Evolutionary conservation across 2,329 filamentous ascomycete genomes (phyloP).

Genomic region (Tolypocladium amazonense): DNA sequence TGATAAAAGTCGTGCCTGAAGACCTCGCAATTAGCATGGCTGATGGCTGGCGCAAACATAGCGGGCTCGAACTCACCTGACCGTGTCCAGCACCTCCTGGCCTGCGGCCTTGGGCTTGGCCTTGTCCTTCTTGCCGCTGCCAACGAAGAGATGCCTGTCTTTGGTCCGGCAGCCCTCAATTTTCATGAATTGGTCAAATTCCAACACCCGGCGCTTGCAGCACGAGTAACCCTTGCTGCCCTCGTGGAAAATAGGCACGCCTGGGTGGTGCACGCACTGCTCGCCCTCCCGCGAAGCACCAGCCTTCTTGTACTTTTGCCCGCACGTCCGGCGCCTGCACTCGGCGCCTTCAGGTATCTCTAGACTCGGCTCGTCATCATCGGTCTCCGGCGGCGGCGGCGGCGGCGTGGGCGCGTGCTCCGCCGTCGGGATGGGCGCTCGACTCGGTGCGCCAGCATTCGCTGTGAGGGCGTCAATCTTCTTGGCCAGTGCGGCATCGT

Average conservation of each 20-base stretch:
- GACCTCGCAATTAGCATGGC: not conserved
- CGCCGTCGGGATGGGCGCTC: constrained; percentile 26
- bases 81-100: constrained; percentile 69
- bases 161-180: constrained; percentile 86
- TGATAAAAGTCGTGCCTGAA: constrained; percentile 80
- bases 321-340: constrained; percentile 73
- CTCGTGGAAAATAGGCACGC: constrained; percentile 89
- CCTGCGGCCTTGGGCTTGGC: constrained; percentile 26
- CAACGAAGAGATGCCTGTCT: constrained; percentile 73
- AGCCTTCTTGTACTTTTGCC: constrained; percentile 51
- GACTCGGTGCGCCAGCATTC: constrained; percentile 26
- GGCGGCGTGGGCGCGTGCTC: constrained; percentile 41
- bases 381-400: constrained; percentile 62
- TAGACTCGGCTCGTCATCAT: constrained; percentile 72
- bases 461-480: constrained; percentile 42
- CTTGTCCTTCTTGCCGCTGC: constrained; percentile 56
- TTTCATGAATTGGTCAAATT: constrained; percentile 97
- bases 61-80: constrained; percentile 45
- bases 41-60: not conserved
- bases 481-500: constrained; percentile 27
- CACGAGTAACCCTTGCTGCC: constrained; percentile 96
- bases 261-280: constrained; percentile 80
- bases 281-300: constrained; percentile 51
- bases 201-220: constrained; percentile 88
- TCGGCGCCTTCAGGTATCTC: constrained; percentile 62